A percentile compares a stretch with the other conserved stretches of the same genome.
These are phyloP conservation scores for Orbilia brochopaga DNA, from an alignment of 2,329 filamentous ascomycete genomes.

Conservation along the genomic window DNA sequence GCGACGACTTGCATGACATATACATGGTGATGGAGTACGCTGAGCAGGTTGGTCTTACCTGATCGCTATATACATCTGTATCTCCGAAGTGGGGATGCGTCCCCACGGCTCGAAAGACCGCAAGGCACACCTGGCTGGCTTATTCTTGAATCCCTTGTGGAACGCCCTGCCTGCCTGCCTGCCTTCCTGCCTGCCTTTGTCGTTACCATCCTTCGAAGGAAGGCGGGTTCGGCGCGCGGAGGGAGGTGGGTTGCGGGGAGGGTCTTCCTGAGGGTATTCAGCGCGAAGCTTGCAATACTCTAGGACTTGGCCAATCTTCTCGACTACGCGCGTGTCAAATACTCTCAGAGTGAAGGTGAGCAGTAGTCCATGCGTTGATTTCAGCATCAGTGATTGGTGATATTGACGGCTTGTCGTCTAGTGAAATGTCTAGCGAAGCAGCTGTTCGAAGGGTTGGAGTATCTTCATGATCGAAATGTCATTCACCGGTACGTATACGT, in stretches of 20 bases:
- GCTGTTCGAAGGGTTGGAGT: conserved; percentile 58
- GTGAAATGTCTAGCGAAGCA: conserved; percentile 58
- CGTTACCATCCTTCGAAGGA: conserved; percentile 1
- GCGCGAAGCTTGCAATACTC: conserved; percentile 50
- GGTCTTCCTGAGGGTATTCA: conserved; percentile 48
- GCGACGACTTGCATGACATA: conserved; percentile 56
- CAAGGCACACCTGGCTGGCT: conserved; percentile 54
- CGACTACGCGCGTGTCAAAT: conserved; percentile 56
- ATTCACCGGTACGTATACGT: conserved; percentile 56
- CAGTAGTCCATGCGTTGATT: neutral
- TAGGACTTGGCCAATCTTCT: conserved; percentile 58
- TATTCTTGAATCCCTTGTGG: conserved; percentile 50
- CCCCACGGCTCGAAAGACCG: conserved; percentile 44
- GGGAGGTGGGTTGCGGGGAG: conserved; percentile 18
- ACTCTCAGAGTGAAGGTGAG: conserved; percentile 57
- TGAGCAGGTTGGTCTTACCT: conserved; percentile 57
- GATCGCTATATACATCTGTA: conserved; percentile 24
- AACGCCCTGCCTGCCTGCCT: conserved; percentile 20
- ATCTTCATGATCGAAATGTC: conserved; percentile 57
- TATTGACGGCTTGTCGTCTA: conserved; percentile 27
- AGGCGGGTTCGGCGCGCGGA: conserved; percentile 12
- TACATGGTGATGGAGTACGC: conserved; percentile 59
- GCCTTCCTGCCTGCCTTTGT: neutral
- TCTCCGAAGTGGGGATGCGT: no score
- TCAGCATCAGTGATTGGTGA: neutral